Evolutionary conservation across 2,329 filamentous ascomycete genomes (phyloP), one percentile per base, ranked within the genome.

Genomic region (Talaromyces funiculosus): DNA sequence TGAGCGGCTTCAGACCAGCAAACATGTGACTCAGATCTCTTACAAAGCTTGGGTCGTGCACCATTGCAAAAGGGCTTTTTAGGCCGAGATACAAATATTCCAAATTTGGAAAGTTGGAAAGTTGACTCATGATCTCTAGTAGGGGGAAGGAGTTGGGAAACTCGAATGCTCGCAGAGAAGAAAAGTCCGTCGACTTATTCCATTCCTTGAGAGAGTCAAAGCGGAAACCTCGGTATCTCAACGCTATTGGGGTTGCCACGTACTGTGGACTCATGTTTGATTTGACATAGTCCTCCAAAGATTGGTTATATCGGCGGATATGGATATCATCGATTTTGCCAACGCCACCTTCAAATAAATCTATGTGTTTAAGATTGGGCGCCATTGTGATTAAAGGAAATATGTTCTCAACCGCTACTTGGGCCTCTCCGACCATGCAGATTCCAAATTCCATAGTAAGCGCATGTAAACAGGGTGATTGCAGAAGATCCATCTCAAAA

Each of bases 81-180:
- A 42, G 53, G 33, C 40, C 16, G 20, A 55, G 24, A 43, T 55
- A n/a, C 43, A 55, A 40, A 43, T 55, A 55, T 55, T 55, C 53
- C 37, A 55, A 42, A 5, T 55, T 43, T 31, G 38, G 38, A n/a
- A 38, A 43, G 16, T 10, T 43, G 16, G 37, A 43, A 37, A 55
- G 16, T 8, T 24, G 53, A 55, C 9, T 14, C 37, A 55, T 31
- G 24, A 55, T 26, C 12, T 43, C 24, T 12, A 42, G 53, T 7
- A 37, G 53, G 5, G 1, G 22, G 22, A 20, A 43, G 1, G n/a
- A 26, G 16, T 12, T 10, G 16, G 53, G 53, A 43, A 55, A 40
- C n/a, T 43, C 37, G 9, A 55, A n/a, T 33, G 37, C 53, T 55
- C 53, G 22, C 53, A 55, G 20, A 22, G 53, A 42, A 31, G 53